phyloP scores from a whole-genome alignment of 106 monocot species.

The Triglochin maritima region DNA sequence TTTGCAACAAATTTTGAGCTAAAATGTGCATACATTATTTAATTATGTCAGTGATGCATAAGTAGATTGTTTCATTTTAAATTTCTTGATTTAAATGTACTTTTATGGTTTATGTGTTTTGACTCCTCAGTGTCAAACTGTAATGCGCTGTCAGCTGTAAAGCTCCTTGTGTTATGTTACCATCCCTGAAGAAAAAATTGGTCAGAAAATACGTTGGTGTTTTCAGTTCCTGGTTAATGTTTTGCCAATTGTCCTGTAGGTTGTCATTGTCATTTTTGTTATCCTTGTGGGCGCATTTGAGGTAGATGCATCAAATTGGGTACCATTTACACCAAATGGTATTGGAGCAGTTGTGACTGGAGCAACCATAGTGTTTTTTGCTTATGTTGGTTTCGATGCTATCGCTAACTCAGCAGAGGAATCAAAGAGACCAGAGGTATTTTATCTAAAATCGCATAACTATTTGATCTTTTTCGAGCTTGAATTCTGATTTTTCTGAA shows the following conservation, averaged over 20 bases:
- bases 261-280: constrained; percentile 79
- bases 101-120: no score
- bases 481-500: not conserved
- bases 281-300: constrained; percentile 75
- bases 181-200: no score
- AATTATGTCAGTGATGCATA: no score
- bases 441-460: not conserved
- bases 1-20: not conserved
- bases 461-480: not conserved
- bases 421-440: constrained; percentile 85
- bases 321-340: constrained; percentile 92
- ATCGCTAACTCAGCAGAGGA: constrained; percentile 99
- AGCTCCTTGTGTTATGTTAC: no score
- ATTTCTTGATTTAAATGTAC: no score
- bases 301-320: constrained; percentile 94
- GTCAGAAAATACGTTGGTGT: no score
- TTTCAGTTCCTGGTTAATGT: no score
- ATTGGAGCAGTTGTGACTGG: constrained; percentile 87
- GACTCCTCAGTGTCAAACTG: no score
- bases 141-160: no score
- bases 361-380: constrained; percentile 94
- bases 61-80: no score
- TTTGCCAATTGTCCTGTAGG: constrained; percentile 27
- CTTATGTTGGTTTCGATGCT: constrained; percentile 98
- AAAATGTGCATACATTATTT: no score